These are phyloP conservation scores for Microdochium bolleyi DNA, from an alignment of 2,329 filamentous ascomycete species.

Conservation along the genomic window DNA sequence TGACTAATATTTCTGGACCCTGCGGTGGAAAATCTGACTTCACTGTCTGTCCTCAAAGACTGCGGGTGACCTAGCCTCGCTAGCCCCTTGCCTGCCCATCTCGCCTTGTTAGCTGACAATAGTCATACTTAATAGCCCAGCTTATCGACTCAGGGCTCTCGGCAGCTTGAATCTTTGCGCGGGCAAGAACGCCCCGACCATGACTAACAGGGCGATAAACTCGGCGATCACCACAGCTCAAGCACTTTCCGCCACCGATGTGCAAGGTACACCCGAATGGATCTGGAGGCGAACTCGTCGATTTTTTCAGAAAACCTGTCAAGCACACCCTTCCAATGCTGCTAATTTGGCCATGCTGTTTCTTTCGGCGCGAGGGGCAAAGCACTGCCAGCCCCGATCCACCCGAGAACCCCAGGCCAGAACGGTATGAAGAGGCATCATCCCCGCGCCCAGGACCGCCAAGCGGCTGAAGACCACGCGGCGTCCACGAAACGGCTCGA, in stretches of 20 bases:
- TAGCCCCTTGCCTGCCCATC: too few relatives aligned
- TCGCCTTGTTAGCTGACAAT: too few relatives aligned
- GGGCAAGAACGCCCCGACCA: background rate
- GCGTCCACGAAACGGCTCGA: background rate
- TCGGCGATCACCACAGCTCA: background rate
- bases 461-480: background rate
- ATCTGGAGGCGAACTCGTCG: background rate
- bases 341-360: background rate
- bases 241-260: background rate
- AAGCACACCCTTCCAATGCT: background rate
- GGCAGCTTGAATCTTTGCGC: background rate
- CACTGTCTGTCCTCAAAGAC: too few relatives aligned
- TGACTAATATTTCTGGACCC: background rate
- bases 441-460: background rate
- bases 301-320: background rate
- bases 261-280: background rate
- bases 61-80: too few relatives aligned
- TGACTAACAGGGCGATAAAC: background rate
- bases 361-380: background rate
- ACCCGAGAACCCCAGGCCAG: background rate
- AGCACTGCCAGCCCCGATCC: background rate
- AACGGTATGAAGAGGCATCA: background rate
- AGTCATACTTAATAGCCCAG: background rate
- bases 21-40: too few relatives aligned
- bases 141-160: background rate